Percentiles rank a stretch among this genome's conserved stretches.
phyloP scores from a whole-genome alignment of 768 basidiomycete genomes.

The Mycena galopus region DNA sequence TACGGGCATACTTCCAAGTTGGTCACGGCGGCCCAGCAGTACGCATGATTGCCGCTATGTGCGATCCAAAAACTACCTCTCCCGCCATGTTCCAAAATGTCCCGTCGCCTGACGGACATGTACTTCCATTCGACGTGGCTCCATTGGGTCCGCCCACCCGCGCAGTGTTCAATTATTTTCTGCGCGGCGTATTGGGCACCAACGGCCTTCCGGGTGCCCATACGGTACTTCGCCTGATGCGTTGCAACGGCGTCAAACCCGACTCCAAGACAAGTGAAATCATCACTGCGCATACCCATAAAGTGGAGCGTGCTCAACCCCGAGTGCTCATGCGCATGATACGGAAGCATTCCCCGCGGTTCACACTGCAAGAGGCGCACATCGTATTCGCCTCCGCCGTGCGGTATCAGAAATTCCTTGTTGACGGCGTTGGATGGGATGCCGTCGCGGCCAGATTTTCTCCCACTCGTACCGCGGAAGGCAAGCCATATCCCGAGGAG shows the following conservation, averaged over 20 bases:
- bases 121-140: slow-evolving; percentile 47
- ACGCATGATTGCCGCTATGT: slow-evolving; percentile 62
- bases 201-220: slow-evolving; percentile 64
- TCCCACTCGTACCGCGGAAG: slow-evolving; percentile 38
- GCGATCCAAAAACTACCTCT: slow-evolving; percentile 47
- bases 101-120: slow-evolving; percentile 32
- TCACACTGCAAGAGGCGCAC: slow-evolving; percentile 71
- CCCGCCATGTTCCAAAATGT: slow-evolving; percentile 45
- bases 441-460: slow-evolving; percentile 55
- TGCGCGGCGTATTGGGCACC: slow-evolving; percentile 62
- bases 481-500: slow-evolving; percentile 32
- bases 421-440: slow-evolving; percentile 63
- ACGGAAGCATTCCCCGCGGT: slow-evolving; percentile 60
- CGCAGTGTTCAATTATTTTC: slow-evolving; percentile 72
- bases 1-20: slow-evolving; percentile 66
- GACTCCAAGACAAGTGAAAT: slow-evolving; percentile 68
- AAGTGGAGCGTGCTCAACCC: slow-evolving; percentile 57
- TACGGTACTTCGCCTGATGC: slow-evolving; percentile 69
- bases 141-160: slow-evolving; percentile 52
- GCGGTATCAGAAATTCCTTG: slow-evolving; percentile 63
- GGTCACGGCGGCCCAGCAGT: slow-evolving; percentile 65
- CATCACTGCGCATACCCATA: slow-evolving; percentile 65
- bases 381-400: slow-evolving; percentile 65
- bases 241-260: slow-evolving; percentile 59
- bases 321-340: slow-evolving; percentile 62